Percentiles rank a stretch among this genome's conserved stretches.
Evolutionary conservation across 164 flowering plant genomes (phyloP).

Genomic region (Saururus chinensis): DNA sequence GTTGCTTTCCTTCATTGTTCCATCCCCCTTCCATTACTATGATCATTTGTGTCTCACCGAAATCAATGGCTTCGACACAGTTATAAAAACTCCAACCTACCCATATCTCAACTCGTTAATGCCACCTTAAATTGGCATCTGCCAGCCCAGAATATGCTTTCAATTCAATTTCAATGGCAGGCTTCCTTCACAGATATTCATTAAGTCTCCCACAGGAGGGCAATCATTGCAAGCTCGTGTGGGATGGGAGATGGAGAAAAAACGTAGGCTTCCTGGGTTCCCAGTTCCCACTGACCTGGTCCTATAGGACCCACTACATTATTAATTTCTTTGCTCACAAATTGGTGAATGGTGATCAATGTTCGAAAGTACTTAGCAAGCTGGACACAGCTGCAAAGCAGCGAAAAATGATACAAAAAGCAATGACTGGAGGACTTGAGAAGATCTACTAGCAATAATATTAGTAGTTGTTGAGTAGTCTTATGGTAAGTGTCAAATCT

Average conservation of each 20-base stretch:
- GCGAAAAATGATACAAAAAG: neutral
- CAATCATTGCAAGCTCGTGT: neutral
- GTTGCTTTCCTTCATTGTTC: neutral
- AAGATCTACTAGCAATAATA: too few species aligned
- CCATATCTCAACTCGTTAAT: constrained; percentile 34
- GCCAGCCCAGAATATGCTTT: constrained; percentile 37
- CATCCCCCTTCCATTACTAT: constrained; percentile 5
- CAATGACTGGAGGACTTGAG: too few species aligned
- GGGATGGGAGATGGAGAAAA: neutral
- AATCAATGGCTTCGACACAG: constrained; percentile 18
- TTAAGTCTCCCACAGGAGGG: neutral
- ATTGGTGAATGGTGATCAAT: neutral
- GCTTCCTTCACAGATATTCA: neutral
- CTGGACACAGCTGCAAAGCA: neutral
- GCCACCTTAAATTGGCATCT: constrained; percentile 27
- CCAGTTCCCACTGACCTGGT: neutral
- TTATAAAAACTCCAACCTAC: constrained; percentile 47
- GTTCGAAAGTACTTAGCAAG: neutral
- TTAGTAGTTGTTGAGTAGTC: too few species aligned
- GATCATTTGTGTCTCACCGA: constrained; percentile 9
- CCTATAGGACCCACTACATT: neutral
- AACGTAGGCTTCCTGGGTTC: neutral
- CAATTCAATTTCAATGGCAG: constrained; percentile 19
- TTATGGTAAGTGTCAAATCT: too few species aligned
- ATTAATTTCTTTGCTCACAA: neutral